Evolutionary conservation across 352 stramenopile species (phyloP).

Genomic region (Phytophthora citricola): DNA sequence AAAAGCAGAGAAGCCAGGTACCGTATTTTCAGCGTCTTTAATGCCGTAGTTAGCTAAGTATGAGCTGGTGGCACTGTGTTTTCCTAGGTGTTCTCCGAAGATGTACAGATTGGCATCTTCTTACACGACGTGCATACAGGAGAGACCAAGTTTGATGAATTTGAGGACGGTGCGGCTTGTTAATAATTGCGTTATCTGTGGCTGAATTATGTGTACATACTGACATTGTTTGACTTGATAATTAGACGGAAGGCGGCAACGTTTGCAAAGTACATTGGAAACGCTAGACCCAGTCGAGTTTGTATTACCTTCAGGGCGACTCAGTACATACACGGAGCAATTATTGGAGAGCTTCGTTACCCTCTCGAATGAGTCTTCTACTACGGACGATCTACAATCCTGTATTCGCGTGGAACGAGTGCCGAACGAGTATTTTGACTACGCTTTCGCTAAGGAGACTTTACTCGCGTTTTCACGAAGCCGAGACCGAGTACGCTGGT

Average conservation of each 20-base stretch:
- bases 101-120: constrained; percentile 42
- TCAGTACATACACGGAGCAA: constrained; percentile 54
- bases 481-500: constrained; percentile 12
- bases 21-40: neutral
- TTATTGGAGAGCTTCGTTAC: constrained; percentile 38
- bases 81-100: constrained; percentile 26
- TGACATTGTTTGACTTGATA: neutral
- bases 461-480: constrained; percentile 12
- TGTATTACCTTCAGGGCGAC: constrained; percentile 38
- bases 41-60: neutral
- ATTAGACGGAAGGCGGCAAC: constrained; percentile 39
- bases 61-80: neutral
- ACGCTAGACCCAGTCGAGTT: constrained; percentile 54
- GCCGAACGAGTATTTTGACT: constrained; percentile 33
- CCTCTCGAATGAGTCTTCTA: neutral
- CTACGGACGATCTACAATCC: constrained; percentile 1
- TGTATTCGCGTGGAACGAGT: constrained; percentile 41
- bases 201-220: too few relatives aligned
- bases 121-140: constrained; percentile 54
- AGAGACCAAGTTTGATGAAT: constrained; percentile 52
- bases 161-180: constrained; percentile 46
- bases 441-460: constrained; percentile 11
- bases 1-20: constrained; percentile 33
- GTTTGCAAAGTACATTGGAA: constrained; percentile 31
- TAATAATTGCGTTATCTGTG: neutral